A percentile compares a stretch with the other conserved stretches of the same genome.
phyloP scores from a whole-genome alignment of 108 stramenopile genomes.

The Nitzschia sp. region DNA sequence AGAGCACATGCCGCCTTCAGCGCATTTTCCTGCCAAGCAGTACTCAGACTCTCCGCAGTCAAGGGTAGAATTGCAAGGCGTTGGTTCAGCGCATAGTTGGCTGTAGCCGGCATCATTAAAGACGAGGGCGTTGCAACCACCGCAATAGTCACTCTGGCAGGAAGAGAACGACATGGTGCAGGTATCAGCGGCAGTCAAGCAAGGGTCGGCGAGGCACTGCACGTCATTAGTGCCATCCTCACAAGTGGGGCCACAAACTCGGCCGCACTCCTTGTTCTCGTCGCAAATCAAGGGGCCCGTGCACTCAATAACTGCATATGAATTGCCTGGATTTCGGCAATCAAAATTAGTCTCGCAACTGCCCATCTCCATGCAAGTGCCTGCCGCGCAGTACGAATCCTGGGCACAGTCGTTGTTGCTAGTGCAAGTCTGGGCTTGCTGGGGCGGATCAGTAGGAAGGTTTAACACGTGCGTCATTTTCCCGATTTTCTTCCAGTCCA shows the following conservation, averaged over 20 bases:
- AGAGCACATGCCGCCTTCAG: not conserved
- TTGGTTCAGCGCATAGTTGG: not conserved
- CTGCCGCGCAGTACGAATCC: conserved; percentile 21
- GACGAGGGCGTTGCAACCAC: conserved; percentile 20
- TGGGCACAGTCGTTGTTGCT: conserved; percentile 12
- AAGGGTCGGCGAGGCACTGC: conserved; percentile 15
- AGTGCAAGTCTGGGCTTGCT: not conserved
- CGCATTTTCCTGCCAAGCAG: conserved; percentile 21
- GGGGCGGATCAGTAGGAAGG: not conserved
- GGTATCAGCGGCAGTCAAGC: not conserved
- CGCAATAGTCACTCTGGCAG: conserved; percentile 19
- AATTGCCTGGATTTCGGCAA: conserved; percentile 29
- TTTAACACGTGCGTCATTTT: not conserved
- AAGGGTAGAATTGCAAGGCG: conserved; percentile 4
- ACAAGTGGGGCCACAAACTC: conserved; percentile 15
- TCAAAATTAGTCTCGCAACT: conserved; percentile 13
- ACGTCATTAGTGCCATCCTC: conserved; percentile 3
- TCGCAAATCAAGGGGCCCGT: conserved; percentile 18
- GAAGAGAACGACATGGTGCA: not conserved
- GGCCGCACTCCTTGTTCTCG: not conserved
- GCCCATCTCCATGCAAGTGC: conserved; percentile 10
- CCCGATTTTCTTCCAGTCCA: not conserved
- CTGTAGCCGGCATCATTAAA: conserved; percentile 10
- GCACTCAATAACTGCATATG: conserved; percentile 29
- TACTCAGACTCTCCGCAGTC: conserved; percentile 18